Base-by-base conservation (phyloP, 352 stramenopile species). In the Phytophthora crassamura region DNA sequence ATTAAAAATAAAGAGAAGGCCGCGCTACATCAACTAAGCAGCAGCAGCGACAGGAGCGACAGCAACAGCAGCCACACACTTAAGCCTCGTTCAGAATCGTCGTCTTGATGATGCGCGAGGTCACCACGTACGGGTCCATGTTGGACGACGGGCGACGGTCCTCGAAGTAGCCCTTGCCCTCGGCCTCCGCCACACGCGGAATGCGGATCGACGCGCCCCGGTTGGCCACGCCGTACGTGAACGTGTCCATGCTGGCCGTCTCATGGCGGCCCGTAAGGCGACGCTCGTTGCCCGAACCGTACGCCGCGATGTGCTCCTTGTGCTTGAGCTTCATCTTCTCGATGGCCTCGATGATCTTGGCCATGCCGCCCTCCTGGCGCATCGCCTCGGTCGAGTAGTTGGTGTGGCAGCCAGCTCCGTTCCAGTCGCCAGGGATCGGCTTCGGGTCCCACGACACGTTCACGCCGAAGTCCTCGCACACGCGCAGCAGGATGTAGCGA, bases 41-140 rank as follows among this genome's bases (percentile, higher is more conserved):
- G 22, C 22, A 25, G 22, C 22, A 25, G 22, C 22, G 22, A 3
- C 22, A 25, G 22, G 22, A 25, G 22, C 22, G 22, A 25, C n/a
- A 57, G 12, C 28, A 52, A 14, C 30, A 5, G 1, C 9, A 40
- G n/a, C n/a, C n/a, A n/a, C n/a, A 18, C 40, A 54, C 48, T 80
- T 88, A 89, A 18, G 77, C 78, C 64, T 94, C 84, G 64, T 93
- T 74, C 12, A 94, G 66, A 55, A 98, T 90, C 54, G 97, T 98
- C 50, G 96, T 99, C 77, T 97, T 90, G 85, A 99, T 94, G 69
- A 99, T 98, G 78, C 97, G 98, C 67, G 85, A 70, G 7, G 94
- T 99, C 12, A 99, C 97, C 48, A 99, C 80, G 83, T 99, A 99
- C 54, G 97, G 97, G 87, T 99, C 97, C 84, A 97, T 97, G 87